Evolutionary conservation across 2,329 filamentous ascomycete genomes (phyloP).

Genomic region (Coniochaeta pulveracea): DNA sequence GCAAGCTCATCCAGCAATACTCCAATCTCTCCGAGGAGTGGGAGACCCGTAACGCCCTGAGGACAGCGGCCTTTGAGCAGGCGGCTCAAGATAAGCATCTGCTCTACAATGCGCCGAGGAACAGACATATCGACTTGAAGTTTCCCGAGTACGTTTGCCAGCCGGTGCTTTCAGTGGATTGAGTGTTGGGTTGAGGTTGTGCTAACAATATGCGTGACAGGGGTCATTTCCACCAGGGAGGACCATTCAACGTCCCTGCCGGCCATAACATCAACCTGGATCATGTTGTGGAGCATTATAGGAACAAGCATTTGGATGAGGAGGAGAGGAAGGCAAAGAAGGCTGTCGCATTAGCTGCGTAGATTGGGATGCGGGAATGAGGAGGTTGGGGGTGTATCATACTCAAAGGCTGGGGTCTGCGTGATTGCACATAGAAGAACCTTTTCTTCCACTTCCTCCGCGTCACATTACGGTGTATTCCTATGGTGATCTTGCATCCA

Average conservation of each 20-base stretch:
- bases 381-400: too few species aligned
- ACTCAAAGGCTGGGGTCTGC: too few species aligned
- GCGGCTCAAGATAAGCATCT: slow-evolving; percentile 46
- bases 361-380: too few species aligned
- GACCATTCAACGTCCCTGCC: slow-evolving; percentile 40
- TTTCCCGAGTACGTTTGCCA: slow-evolving; percentile 42
- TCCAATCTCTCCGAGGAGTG: slow-evolving; percentile 35
- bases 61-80: slow-evolving; percentile 40
- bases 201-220: slow-evolving; percentile 19
- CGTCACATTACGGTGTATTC: too few species aligned
- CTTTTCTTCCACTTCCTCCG: too few species aligned
- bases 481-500: too few species aligned
- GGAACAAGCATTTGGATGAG: slow-evolving; percentile 38
- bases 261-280: slow-evolving; percentile 43
- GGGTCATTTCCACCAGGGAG: slow-evolving; percentile 32
- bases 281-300: slow-evolving; percentile 46
- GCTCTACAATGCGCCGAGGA: slow-evolving; percentile 33
- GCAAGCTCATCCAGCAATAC: slow-evolving; percentile 38
- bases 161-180: background rate
- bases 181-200: background rate
- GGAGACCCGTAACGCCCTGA: slow-evolving; percentile 40
- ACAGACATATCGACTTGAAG: slow-evolving; percentile 37
- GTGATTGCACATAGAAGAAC: too few species aligned
- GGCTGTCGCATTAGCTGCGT: too few species aligned
- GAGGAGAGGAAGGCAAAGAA: slow-evolving; percentile 43